Conservation (phyloP, 2,329 filamentous ascomycete genomes). For the Ramichloridium luteum region DNA sequence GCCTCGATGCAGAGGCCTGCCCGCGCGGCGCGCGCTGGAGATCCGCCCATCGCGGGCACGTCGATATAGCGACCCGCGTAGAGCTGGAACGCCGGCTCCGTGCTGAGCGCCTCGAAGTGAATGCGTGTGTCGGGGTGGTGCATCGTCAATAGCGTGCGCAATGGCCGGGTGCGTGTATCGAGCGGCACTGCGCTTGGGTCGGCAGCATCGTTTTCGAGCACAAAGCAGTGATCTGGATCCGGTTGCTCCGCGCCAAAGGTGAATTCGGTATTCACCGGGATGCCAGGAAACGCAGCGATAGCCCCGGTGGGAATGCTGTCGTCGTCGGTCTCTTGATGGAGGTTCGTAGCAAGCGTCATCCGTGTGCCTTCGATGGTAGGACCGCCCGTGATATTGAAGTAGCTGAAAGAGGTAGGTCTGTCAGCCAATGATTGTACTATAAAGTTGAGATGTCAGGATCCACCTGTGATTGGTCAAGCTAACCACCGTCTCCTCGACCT, state of each 20-base stretch:
- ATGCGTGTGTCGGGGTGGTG: constrained; percentile 62
- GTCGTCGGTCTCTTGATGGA: constrained; percentile 62
- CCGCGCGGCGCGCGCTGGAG: constrained; percentile 52
- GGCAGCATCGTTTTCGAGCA: no score
- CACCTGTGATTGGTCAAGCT: constrained; percentile 95
- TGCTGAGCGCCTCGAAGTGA: constrained; percentile 77
- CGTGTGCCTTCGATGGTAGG: constrained; percentile 51
- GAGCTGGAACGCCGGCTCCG: constrained; percentile 93
- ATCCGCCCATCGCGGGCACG: constrained; percentile 50
- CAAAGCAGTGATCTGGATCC: constrained; percentile 82
- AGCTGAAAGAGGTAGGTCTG: constrained; percentile 30
- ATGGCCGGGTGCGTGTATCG: constrained; percentile 42
- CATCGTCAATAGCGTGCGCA: constrained; percentile 58
- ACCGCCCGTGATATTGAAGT: constrained; percentile 55
- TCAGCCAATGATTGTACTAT: constrained; percentile 3
- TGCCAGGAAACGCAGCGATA: constrained; percentile 51
- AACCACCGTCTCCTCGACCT: constrained; percentile 77
- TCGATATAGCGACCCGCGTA: constrained; percentile 83
- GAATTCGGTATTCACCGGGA: constrained; percentile 57
- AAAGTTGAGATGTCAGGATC: not conserved
- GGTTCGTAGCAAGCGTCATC: constrained; percentile 44
- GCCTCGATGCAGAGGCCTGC: constrained; percentile 88
- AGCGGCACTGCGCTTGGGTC: constrained; percentile 45
- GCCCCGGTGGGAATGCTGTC: constrained; percentile 61
- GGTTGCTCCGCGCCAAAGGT: constrained; percentile 58